A percentile compares a stretch with the other conserved stretches of the same genome.
Evolutionary conservation across 1,139 yeast species (phyloP).

Genomic region (Scheffersomyces segobiensis): DNA sequence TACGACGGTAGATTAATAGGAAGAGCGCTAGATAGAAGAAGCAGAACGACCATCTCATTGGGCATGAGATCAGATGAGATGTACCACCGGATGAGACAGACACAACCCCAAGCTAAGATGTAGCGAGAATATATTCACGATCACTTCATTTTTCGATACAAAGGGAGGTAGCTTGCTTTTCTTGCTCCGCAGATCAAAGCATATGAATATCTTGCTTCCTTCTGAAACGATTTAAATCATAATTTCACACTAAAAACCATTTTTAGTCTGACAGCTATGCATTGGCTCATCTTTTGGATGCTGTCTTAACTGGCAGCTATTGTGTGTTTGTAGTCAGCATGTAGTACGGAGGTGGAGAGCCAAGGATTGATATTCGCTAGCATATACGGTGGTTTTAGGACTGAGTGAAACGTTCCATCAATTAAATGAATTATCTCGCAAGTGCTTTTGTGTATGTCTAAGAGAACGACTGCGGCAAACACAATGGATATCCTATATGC

Average conservation of each 20-base stretch:
- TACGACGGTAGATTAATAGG: background rate
- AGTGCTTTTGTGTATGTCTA: background rate
- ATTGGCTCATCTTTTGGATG: background rate
- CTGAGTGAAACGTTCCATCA: background rate
- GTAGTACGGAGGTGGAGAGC: background rate
- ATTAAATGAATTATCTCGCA: background rate
- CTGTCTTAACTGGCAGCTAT: background rate
- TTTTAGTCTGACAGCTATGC: background rate
- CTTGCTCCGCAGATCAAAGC: background rate
- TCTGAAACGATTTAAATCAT: background rate
- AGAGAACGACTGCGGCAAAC: background rate
- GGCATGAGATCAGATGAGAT: background rate
- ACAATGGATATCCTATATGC: background rate
- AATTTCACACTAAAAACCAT: background rate
- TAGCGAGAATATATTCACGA: background rate
- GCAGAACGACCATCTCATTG: background rate
- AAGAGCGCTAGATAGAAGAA: background rate
- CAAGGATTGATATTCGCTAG: background rate
- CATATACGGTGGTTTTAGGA: background rate
- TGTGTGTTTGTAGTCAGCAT: background rate
- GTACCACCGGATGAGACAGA: too few relatives aligned
- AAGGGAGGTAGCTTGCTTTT: background rate
- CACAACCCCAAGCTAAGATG: background rate
- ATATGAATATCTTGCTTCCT: background rate
- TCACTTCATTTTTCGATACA: background rate